Percentiles rank a stretch among this genome's conserved stretches.
phyloP scores from a whole-genome alignment of 371 early-diverging fungal genomes.

The Cokeromyces recurvatus region DNA sequence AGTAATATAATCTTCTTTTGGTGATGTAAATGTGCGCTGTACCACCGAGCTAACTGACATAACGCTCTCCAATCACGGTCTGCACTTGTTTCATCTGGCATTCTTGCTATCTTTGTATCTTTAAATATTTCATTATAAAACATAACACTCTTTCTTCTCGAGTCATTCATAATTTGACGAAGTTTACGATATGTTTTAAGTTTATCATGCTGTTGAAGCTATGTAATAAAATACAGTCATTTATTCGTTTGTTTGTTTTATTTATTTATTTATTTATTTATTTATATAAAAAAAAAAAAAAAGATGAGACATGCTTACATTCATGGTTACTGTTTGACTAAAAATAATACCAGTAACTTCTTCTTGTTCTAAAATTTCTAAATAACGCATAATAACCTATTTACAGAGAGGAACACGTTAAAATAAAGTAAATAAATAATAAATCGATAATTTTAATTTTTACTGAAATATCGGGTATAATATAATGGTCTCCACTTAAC shows the following conservation, averaged over 20 bases:
- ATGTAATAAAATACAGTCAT: not conserved
- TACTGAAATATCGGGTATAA: conserved; percentile 56
- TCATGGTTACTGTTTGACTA: conserved; percentile 63
- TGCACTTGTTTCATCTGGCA: conserved; percentile 40
- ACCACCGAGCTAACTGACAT: conserved; percentile 55
- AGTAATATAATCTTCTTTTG: conserved; percentile 48
- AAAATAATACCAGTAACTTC: conserved; percentile 58
- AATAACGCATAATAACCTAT: conserved; percentile 55
- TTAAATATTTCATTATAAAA: conserved; percentile 66
- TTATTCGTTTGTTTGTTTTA: not conserved
- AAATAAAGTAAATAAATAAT: not conserved
- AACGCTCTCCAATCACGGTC: conserved; percentile 60
- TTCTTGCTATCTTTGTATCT: conserved; percentile 37
- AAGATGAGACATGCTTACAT: too few relatives aligned
- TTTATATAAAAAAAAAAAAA: too few relatives aligned
- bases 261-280: not conserved
- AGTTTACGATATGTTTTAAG: conserved; percentile 57
- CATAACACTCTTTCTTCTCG: conserved; percentile 50
- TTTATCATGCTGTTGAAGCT: conserved; percentile 65
- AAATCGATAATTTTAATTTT: not conserved
- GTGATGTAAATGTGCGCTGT: conserved; percentile 38
- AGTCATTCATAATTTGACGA: conserved; percentile 54
- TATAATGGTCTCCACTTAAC: conserved; percentile 43
- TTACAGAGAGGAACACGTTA: too few relatives aligned
- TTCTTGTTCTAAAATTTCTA: conserved; percentile 56